phyloP scores from a whole-genome alignment of 1,284 basidiomycete genomes.

The Fomitopsis pinicola region DNA sequence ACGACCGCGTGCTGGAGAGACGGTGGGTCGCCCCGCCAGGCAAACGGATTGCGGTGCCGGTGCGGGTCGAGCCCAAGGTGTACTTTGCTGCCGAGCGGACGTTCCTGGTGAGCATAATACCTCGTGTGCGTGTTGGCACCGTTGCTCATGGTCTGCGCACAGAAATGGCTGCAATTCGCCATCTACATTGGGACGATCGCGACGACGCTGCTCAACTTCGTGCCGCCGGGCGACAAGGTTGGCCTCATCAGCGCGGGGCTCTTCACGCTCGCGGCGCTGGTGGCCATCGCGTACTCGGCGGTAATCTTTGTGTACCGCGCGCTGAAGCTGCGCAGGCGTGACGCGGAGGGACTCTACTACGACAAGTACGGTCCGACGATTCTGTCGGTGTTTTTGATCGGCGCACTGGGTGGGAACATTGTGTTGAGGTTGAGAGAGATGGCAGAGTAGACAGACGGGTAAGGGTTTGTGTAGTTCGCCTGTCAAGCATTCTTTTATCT shows the following conservation, averaged over 20 bases:
- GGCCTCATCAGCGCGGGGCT: slow-evolving; percentile 83
- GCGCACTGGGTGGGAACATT: slow-evolving; percentile 75
- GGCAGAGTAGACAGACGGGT: neutral
- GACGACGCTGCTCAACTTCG: slow-evolving; percentile 88
- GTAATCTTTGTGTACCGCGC: slow-evolving; percentile 88
- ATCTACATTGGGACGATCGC: slow-evolving; percentile 89
- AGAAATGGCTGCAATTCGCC: slow-evolving; percentile 95
- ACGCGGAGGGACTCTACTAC: slow-evolving; percentile 83
- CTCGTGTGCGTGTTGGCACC: slow-evolving; percentile 6
- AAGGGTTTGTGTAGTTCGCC: neutral
- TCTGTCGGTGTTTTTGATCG: slow-evolving; percentile 68
- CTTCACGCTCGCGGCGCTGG: slow-evolving; percentile 88
- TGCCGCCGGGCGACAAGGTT: slow-evolving; percentile 66
- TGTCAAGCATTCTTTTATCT: neutral
- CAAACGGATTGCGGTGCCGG: slow-evolving; percentile 89
- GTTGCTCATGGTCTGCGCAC: neutral
- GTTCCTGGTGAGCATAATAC: slow-evolving; percentile 59
- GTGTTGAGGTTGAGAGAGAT: slow-evolving; percentile 44
- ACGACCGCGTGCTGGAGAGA: slow-evolving; percentile 59
- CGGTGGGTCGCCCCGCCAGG: slow-evolving; percentile 82
- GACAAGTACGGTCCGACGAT: slow-evolving; percentile 84
- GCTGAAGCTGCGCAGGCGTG: slow-evolving; percentile 65
- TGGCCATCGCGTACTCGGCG: slow-evolving; percentile 87
- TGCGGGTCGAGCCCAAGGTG: slow-evolving; percentile 96
- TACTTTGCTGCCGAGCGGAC: slow-evolving; percentile 96